Evolutionary conservation across 148 eudicot species (phyloP).

Genomic region (Drosera capensis): DNA sequence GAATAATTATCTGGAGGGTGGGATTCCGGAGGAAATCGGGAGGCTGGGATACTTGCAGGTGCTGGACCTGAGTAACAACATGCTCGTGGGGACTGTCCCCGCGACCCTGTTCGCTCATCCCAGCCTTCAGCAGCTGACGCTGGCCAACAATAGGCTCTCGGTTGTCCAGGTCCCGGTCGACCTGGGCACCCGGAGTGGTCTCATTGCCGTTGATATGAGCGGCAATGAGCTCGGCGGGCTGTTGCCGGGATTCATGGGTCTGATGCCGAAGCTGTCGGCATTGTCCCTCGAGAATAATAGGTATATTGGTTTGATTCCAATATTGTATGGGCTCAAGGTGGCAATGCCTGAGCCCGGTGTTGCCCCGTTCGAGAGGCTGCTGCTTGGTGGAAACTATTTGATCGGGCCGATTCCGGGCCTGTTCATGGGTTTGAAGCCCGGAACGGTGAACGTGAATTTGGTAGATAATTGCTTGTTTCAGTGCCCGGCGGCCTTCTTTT

Average conservation of each 20-base stretch:
- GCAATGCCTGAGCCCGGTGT: slow-evolving; percentile 27
- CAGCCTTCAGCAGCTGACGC: slow-evolving; percentile 47
- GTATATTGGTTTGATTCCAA: slow-evolving; percentile 62
- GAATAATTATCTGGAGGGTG: slow-evolving; percentile 34
- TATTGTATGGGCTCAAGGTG: slow-evolving; percentile 38
- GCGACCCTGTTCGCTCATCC: slow-evolving; percentile 50
- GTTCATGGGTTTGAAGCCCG: slow-evolving; percentile 37
- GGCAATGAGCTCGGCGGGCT: slow-evolving; percentile 42
- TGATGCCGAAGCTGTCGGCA: slow-evolving; percentile 59
- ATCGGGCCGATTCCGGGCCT: slow-evolving; percentile 69
- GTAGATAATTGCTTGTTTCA: slow-evolving; percentile 64
- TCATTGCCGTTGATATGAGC: slow-evolving; percentile 65
- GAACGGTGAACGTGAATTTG: slow-evolving; percentile 32
- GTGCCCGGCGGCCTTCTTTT: slow-evolving; percentile 46
- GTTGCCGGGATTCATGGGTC: slow-evolving; percentile 58
- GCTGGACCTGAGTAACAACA: slow-evolving; percentile 68
- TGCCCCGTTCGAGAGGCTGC: slow-evolving; percentile 46
- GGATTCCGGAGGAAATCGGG: slow-evolving; percentile 8
- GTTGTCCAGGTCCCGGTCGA: slow-evolving; percentile 11
- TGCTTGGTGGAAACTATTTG: slow-evolving; percentile 73
- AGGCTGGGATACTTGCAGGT: slow-evolving; percentile 36
- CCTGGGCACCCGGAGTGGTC: slow-evolving; percentile 16
- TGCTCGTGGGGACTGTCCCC: slow-evolving; percentile 42
- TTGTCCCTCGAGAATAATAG: slow-evolving; percentile 50
- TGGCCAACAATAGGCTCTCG: slow-evolving; percentile 16